These are phyloP conservation scores for Aegilops tauschii DNA, from an alignment of 176 grass and related monocot genomes.

Conservation along the genomic window DNA sequence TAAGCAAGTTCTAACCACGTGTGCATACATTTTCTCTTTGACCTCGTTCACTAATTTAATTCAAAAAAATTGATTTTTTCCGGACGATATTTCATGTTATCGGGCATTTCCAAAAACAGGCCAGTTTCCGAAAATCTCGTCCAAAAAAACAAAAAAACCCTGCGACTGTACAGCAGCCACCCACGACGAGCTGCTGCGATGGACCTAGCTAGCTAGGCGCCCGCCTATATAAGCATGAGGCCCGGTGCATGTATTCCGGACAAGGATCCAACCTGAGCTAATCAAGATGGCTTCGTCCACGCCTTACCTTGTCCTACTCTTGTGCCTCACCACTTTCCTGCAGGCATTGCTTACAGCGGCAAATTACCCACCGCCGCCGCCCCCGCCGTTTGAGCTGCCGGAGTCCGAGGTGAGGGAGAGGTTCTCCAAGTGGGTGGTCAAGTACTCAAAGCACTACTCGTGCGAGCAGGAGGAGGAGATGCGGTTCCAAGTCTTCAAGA, in stretches of 20 bases:
- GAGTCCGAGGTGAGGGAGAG: neutral
- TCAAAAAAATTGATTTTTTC: too few species aligned
- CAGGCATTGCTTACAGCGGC: neutral
- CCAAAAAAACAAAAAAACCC: too few species aligned
- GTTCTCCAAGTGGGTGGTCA: constrained; percentile 11
- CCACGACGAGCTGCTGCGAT: neutral
- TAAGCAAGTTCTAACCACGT: too few species aligned
- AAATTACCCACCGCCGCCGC: neutral
- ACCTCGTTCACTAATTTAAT: too few species aligned
- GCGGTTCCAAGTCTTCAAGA: constrained; percentile 21
- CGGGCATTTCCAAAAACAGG: too few species aligned
- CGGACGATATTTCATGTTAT: too few species aligned
- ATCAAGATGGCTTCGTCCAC: neutral
- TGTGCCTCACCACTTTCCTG: neutral
- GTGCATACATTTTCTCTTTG: too few species aligned
- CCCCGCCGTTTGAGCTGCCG: neutral
- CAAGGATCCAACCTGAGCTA: neutral
- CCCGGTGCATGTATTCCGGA: neutral
- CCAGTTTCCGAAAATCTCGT: too few species aligned
- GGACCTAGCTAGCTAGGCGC: too few species aligned
- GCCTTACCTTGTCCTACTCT: neutral
- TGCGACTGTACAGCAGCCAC: neutral
- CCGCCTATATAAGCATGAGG: neutral
- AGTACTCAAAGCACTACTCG: constrained; percentile 10
- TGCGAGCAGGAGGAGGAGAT: neutral